Evolutionary conservation across 2,329 filamentous ascomycete species (phyloP).

Genomic region (Nannizziopsis barbatae): DNA sequence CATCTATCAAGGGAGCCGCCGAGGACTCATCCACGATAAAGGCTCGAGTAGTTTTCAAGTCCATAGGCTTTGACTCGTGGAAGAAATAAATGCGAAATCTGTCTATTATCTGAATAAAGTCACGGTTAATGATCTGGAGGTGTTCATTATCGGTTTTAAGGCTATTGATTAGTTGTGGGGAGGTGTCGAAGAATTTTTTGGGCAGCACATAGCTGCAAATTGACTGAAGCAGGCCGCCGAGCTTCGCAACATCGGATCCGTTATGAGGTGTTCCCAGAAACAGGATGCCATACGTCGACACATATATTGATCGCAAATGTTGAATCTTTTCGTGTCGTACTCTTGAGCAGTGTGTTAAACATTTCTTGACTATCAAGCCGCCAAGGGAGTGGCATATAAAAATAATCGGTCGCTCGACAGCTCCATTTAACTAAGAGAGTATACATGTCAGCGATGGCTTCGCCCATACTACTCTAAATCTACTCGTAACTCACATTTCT

Average conservation of each 20-base stretch:
- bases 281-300: conserved; percentile 64
- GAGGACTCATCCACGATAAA: conserved; percentile 60
- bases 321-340: conserved; percentile 49
- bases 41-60: conserved; percentile 51
- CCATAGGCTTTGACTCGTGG: conserved; percentile 61
- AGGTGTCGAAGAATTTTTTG: conserved; percentile 54
- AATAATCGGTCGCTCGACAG: conserved; percentile 55
- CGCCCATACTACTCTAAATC: not conserved
- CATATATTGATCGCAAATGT: conserved; percentile 55
- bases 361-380: conserved; percentile 60
- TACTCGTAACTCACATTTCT: conserved; percentile 38
- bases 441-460: not conserved
- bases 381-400: conserved; percentile 67
- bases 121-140: conserved; percentile 60
- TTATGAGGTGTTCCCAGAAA: conserved; percentile 69
- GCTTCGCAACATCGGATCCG: conserved; percentile 56
- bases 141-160: conserved; percentile 65
- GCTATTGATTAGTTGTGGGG: conserved; percentile 56
- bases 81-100: conserved; percentile 65
- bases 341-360: conserved; percentile 56
- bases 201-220: conserved; percentile 57
- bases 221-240: conserved; percentile 55
- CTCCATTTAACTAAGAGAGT: conserved; percentile 31
- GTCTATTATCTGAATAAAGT: conserved; percentile 60
- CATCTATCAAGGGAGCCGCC: conserved; percentile 57